These are phyloP conservation scores for Colletotrichum australisinense DNA, from an alignment of 2,329 filamentous ascomycete genomes.

Conservation along the genomic window DNA sequence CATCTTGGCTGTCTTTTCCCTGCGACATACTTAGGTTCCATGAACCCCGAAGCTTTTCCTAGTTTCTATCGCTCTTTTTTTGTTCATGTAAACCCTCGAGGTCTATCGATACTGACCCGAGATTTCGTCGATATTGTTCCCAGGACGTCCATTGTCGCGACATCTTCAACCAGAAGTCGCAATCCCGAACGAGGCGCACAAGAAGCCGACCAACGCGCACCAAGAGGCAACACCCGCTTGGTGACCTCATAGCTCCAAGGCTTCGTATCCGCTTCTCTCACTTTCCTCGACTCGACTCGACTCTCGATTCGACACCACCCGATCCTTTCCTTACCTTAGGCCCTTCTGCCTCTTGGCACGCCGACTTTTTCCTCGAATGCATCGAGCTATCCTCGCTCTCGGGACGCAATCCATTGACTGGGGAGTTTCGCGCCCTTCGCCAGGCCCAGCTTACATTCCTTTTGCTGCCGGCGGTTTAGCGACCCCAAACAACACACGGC, in stretches of 20 bases:
- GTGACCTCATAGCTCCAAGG: slow-evolving; percentile 24
- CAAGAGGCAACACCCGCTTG: background rate
- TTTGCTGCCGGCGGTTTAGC: slow-evolving; percentile 28
- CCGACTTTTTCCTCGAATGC: slow-evolving; percentile 43
- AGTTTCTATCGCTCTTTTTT: slow-evolving; percentile 23
- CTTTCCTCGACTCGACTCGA: background rate
- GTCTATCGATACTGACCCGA: slow-evolving; percentile 10
- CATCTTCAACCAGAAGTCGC: background rate
- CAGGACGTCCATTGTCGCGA: slow-evolving; percentile 8
- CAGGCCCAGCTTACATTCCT: slow-evolving; percentile 35
- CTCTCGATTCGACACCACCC: background rate
- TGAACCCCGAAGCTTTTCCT: slow-evolving; percentile 29
- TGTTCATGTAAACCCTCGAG: slow-evolving; percentile 1
- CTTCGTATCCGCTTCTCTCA: background rate
- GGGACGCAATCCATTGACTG: slow-evolving; percentile 41
- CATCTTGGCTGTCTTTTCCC: slow-evolving; percentile 25
- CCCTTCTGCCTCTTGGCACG: background rate
- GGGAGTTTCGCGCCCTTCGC: slow-evolving; percentile 39
- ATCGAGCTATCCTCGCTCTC: slow-evolving; percentile 41
- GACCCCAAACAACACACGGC: slow-evolving; percentile 18
- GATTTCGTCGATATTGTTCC: background rate
- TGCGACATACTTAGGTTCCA: slow-evolving; percentile 32
- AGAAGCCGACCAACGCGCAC: background rate
- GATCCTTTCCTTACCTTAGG: background rate
- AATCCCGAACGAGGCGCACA: background rate